Conservation (phyloP, 2,329 filamentous ascomycete species). For the Ustulina deusta region DNA sequence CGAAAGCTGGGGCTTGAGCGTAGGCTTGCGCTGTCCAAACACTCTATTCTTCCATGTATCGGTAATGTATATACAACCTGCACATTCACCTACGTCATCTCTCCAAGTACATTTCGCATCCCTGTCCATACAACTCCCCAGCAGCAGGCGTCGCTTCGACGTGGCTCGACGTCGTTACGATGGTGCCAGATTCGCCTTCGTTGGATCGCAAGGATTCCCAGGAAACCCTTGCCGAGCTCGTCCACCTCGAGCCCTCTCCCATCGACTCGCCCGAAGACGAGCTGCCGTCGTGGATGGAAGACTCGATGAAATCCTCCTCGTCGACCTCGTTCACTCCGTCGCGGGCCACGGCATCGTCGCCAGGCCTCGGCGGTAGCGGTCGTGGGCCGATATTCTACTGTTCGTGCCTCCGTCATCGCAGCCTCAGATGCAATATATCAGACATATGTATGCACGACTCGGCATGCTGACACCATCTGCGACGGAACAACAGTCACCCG, state of each 20-base stretch:
- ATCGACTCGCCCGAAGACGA: constrained; percentile 71
- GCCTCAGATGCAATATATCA: too few species aligned
- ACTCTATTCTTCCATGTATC: too few species aligned
- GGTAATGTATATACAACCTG: too few species aligned
- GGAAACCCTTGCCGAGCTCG: constrained; percentile 73
- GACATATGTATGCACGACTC: background rate
- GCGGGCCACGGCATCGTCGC: constrained; percentile 54
- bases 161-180: constrained; percentile 21
- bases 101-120: background rate
- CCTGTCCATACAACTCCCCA: background rate
- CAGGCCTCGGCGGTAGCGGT: constrained; percentile 72
- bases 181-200: constrained; percentile 51
- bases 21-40: too few species aligned
- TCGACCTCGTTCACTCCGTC: constrained; percentile 56
- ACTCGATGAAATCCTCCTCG: constrained; percentile 51
- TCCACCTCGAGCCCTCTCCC: constrained; percentile 84
- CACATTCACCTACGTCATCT: too few species aligned
- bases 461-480: constrained; percentile 7
- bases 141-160: background rate
- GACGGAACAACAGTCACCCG: constrained; percentile 55
- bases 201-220: constrained; percentile 59
- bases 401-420: constrained; percentile 56
- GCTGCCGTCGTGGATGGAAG: constrained; percentile 55
- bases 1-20: too few species aligned
- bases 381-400: constrained; percentile 81